A percentile compares a stretch with the other conserved stretches of the same genome.
Conservation (phyloP, 208 protist species). For the Acanthamoeba culbertsoni region DNA sequence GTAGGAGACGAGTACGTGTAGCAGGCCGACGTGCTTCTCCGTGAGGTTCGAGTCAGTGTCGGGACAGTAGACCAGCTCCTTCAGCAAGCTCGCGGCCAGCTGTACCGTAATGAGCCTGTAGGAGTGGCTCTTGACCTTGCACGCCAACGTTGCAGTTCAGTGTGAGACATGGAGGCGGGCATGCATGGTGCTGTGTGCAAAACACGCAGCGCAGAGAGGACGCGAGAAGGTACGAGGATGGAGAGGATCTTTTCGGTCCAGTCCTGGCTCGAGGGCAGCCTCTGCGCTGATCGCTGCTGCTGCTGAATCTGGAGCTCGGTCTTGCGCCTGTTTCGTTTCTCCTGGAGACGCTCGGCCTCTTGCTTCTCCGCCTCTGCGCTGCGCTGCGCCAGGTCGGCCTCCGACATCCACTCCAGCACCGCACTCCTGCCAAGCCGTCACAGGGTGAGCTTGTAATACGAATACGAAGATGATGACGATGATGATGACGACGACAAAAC, state of each 20-base stretch:
- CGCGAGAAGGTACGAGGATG: background rate
- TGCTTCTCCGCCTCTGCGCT: background rate
- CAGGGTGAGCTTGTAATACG: background rate
- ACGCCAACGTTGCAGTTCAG: background rate
- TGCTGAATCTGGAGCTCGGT: background rate
- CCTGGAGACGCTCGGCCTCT: background rate
- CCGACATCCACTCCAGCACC: background rate
- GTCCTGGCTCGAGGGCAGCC: background rate
- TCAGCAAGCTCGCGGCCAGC: background rate
- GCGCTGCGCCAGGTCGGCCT: background rate
- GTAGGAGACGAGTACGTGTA: background rate
- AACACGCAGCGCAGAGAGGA: background rate
- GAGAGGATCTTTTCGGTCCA: background rate
- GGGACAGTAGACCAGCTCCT: background rate
- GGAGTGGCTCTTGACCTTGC: background rate
- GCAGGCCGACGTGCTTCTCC: background rate
- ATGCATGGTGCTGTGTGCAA: background rate
- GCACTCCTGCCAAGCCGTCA: background rate
- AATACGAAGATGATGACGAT: no score
- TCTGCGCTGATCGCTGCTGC: background rate
- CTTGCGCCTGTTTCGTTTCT: background rate
- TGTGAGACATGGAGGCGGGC: background rate
- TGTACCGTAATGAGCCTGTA: background rate
- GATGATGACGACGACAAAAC: no score
- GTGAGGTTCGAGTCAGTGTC: background rate